Percentiles rank a stretch among this genome's conserved stretches.
Conservation (phyloP, 805 yeast species). For the Barnettozyma populi region DNA sequence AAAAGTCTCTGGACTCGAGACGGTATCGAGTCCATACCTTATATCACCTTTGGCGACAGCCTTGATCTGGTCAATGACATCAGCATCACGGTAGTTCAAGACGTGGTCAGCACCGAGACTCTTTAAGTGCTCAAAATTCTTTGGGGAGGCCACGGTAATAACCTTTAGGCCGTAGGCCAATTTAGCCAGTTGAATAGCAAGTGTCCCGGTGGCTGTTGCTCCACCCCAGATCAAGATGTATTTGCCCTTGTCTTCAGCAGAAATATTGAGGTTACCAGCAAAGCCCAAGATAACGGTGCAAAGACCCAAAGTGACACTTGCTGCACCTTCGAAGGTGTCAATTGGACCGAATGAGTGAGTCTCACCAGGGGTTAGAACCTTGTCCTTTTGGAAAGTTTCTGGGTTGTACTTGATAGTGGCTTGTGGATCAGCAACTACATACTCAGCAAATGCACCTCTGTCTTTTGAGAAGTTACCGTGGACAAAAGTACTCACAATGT, state of each 20-base stretch:
- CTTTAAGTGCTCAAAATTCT: constrained; percentile 37
- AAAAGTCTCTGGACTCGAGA: constrained; percentile 28
- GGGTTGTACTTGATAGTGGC: constrained; percentile 27
- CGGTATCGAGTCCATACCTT: constrained; percentile 31
- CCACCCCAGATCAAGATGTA: constrained; percentile 59
- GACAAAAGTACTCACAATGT: constrained; percentile 47
- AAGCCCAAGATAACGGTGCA: constrained; percentile 37
- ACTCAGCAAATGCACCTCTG: constrained; percentile 58
- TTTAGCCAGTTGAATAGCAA: constrained; percentile 56
- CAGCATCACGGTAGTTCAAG: constrained; percentile 44
- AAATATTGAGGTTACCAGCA: constrained; percentile 43
- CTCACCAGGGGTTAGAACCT: constrained; percentile 21
- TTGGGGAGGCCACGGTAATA: constrained; percentile 47
- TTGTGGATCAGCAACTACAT: constrained; percentile 40
- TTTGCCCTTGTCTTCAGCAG: constrained; percentile 32
- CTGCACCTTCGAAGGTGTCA: constrained; percentile 57
- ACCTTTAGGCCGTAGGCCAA: constrained; percentile 34
- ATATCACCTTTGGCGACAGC: constrained; percentile 27
- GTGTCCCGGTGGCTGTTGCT: constrained; percentile 57
- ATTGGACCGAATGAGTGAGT: constrained; percentile 33
- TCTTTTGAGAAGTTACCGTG: constrained; percentile 47
- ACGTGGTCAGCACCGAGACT: constrained; percentile 45
- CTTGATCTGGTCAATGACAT: constrained; percentile 40
- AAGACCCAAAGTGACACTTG: constrained; percentile 43
- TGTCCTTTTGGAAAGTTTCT: constrained; percentile 12